A percentile compares a stretch with the other conserved stretches of the same genome.
phyloP scores from a whole-genome alignment of 2,329 filamentous ascomycete species.

The Neocatenulostroma microsporum region DNA sequence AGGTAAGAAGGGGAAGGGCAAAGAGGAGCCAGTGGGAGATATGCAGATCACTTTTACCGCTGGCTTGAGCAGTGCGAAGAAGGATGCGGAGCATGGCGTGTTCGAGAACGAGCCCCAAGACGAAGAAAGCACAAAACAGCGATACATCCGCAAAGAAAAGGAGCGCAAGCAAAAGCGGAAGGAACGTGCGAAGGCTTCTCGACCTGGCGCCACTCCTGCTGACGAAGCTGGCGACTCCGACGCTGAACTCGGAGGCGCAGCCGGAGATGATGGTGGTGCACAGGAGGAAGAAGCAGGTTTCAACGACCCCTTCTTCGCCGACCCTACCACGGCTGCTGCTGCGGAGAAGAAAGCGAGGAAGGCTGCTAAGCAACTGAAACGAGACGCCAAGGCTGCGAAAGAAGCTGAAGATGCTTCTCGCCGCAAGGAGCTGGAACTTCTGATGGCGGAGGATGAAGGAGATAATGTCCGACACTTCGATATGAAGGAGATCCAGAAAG shows the following conservation, averaged over 20 bases:
- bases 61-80: conserved; percentile 30
- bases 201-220: conserved; percentile 38
- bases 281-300: conserved; percentile 62
- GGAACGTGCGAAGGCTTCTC: conserved; percentile 59
- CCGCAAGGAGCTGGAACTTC: conserved; percentile 71
- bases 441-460: conserved; percentile 66
- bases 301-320: conserved; percentile 89
- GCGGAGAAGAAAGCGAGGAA: conserved; percentile 28
- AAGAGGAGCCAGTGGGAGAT: conserved; percentile 73
- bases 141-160: conserved; percentile 84
- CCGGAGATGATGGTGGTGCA: conserved; percentile 17
- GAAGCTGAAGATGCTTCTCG: conserved; percentile 60
- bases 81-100: conserved; percentile 41
- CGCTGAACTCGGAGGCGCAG: conserved; percentile 25
- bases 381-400: conserved; percentile 62
- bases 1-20: conserved; percentile 49
- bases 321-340: conserved; percentile 37
- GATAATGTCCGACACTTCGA: conserved; percentile 74
- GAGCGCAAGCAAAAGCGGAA: conserved; percentile 82
- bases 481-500: conserved; percentile 82
- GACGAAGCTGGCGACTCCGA: conserved; percentile 20
- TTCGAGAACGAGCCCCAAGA: conserved; percentile 57
- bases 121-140: conserved; percentile 84
- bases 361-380: conserved; percentile 64
- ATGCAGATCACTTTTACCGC: conserved; percentile 73